Evolutionary conservation across 2,329 filamentous ascomycete species (phyloP).

Genomic region (Didymellaceae sp.): DNA sequence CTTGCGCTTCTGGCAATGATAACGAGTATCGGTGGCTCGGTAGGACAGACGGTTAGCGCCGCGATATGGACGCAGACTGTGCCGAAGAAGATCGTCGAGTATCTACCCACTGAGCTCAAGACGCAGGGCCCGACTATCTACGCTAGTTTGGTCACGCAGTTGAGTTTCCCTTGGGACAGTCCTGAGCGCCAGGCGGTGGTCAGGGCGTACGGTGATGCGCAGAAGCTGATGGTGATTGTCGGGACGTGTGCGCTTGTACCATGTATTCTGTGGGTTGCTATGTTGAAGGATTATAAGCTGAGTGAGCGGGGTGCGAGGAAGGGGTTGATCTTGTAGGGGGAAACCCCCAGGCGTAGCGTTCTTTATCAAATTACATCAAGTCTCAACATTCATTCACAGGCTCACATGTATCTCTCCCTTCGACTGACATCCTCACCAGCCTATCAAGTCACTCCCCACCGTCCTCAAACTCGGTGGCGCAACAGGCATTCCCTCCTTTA

Average conservation of each 20-base stretch:
- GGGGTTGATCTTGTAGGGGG: constrained; percentile 10
- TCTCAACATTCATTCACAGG: too few species aligned
- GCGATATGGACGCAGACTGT: constrained; percentile 69
- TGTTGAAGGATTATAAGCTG: constrained; percentile 30
- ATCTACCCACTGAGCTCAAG: constrained; percentile 25
- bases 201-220: constrained; percentile 40
- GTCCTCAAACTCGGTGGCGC: constrained; percentile 40
- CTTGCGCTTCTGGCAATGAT: constrained; percentile 61
- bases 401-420: too few species aligned
- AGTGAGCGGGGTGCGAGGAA: constrained; percentile 16
- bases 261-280: constrained; percentile 28
- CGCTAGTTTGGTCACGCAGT: constrained; percentile 59
- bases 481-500: constrained; percentile 42
- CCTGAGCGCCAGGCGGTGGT: constrained; percentile 51
- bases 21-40: constrained; percentile 56
- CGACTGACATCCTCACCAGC: too few species aligned
- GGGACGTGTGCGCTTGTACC: constrained; percentile 35
- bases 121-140: constrained; percentile 15
- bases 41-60: constrained; percentile 59
- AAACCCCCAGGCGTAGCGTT: too few species aligned
- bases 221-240: constrained; percentile 40
- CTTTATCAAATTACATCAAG: too few species aligned
- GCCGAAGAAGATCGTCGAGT: constrained; percentile 35
- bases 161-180: constrained; percentile 58
- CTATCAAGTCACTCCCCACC: constrained; percentile 30